A percentile compares a stretch with the other conserved stretches of the same genome.
These are phyloP conservation scores for Debaryomycetaceae sp. DNA, from an alignment of 1,139 yeast species.

Conservation along the genomic window DNA sequence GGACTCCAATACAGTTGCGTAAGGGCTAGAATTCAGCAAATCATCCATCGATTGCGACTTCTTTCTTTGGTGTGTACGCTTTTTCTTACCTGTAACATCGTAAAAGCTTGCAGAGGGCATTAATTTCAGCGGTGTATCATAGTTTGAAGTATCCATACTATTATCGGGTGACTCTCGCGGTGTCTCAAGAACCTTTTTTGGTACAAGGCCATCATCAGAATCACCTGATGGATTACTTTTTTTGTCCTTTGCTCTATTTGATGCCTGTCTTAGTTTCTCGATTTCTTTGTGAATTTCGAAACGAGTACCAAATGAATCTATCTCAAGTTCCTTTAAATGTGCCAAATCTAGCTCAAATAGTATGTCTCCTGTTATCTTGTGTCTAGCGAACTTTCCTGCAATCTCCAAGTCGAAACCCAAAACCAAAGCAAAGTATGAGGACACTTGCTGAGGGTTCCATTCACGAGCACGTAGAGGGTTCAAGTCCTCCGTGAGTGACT, in stretches of 20 bases:
- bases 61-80: constrained; percentile 35
- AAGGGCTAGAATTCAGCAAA: constrained; percentile 9
- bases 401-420: constrained; percentile 72
- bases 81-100: neutral
- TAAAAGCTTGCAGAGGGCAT: constrained; percentile 15
- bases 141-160: neutral
- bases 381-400: constrained; percentile 77
- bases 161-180: neutral
- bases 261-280: constrained; percentile 50
- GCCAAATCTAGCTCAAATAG: constrained; percentile 80
- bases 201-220: neutral
- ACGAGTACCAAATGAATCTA: constrained; percentile 89
- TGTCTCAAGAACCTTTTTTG: neutral
- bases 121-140: constrained; percentile 3
- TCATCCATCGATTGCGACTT: constrained; percentile 55
- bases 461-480: constrained; percentile 48
- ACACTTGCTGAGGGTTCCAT: constrained; percentile 91
- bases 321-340: constrained; percentile 86
- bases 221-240: neutral
- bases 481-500: constrained; percentile 31
- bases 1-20: neutral
- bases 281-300: constrained; percentile 89
- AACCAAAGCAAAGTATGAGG: constrained; percentile 62
- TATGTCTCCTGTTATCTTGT: constrained; percentile 84
- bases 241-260: constrained; percentile 1